Conservation (phyloP, 164 flowering plant genomes). For the Kingdonia uniflora region DNA sequence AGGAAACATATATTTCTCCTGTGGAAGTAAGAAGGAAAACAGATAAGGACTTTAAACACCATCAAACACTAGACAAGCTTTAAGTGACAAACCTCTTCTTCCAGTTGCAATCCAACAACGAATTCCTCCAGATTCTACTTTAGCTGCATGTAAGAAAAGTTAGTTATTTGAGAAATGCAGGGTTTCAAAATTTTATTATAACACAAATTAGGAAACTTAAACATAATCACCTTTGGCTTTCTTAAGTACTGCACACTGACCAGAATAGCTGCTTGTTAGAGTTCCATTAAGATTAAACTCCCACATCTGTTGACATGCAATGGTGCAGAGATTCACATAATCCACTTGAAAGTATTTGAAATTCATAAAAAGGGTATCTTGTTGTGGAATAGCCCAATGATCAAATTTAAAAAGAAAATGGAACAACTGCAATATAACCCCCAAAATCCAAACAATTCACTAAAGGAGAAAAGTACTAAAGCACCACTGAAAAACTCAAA, state of each 20-base stretch:
- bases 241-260: constrained; percentile 53
- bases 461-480: too few relatives aligned
- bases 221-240: constrained; percentile 35
- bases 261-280: constrained; percentile 56
- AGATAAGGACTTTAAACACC: not conserved
- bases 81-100: constrained; percentile 37
- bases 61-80: not conserved
- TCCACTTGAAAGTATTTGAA: too few relatives aligned
- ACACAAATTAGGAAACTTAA: not conserved
- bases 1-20: constrained; percentile 46
- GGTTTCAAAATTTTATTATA: not conserved
- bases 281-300: constrained; percentile 60
- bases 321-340: too few relatives aligned
- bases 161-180: not conserved
- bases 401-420: too few relatives aligned
- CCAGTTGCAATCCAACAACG: constrained; percentile 92
- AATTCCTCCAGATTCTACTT: constrained; percentile 27
- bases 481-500: too few relatives aligned
- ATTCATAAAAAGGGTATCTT: too few relatives aligned
- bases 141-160: constrained; percentile 25
- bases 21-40: constrained; percentile 6
- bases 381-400: too few relatives aligned
- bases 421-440: too few relatives aligned
- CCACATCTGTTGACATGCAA: constrained; percentile 85
- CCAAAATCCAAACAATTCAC: too few relatives aligned